Evolutionary conservation across 768 basidiomycete genomes (phyloP).

Genomic region (Tylopilus subfusipes): DNA sequence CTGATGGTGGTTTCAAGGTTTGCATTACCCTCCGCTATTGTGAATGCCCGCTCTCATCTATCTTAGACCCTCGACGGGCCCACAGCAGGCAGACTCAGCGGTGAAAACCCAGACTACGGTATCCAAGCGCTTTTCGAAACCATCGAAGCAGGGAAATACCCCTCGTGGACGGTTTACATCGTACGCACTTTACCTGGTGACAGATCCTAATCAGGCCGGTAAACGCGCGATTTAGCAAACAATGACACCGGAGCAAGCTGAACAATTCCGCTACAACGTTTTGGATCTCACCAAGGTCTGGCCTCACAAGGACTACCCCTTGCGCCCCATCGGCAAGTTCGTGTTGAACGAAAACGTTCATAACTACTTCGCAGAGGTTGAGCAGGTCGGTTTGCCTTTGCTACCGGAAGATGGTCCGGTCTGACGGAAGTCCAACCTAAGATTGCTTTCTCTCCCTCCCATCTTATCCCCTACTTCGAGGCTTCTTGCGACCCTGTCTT

Average conservation of each 20-base stretch:
- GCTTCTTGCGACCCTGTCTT: slow-evolving; percentile 89
- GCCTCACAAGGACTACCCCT: slow-evolving; percentile 85
- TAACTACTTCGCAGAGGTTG: slow-evolving; percentile 94
- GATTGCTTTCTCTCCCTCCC: slow-evolving; percentile 85
- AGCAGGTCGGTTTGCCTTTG: slow-evolving; percentile 61
- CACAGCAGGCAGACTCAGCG: slow-evolving; percentile 62
- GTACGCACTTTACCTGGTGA: slow-evolving; percentile 38
- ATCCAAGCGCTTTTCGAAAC: slow-evolving; percentile 73
- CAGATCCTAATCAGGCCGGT: background rate
- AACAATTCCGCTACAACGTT: slow-evolving; percentile 85
- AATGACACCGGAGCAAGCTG: slow-evolving; percentile 90
- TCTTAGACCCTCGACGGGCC: slow-evolving; percentile 65
- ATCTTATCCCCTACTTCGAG: slow-evolving; percentile 85
- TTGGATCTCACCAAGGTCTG: slow-evolving; percentile 91
- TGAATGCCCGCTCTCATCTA: slow-evolving; percentile 1
- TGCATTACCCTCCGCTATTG: background rate
- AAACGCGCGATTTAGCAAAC: slow-evolving; percentile 58
- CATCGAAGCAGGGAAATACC: slow-evolving; percentile 78
- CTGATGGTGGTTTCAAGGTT: slow-evolving; percentile 81
- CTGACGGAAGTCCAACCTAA: slow-evolving; percentile 22
- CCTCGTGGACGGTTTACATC: slow-evolving; percentile 85
- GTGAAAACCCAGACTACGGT: slow-evolving; percentile 82
- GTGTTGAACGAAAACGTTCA: slow-evolving; percentile 73
- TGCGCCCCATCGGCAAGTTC: slow-evolving; percentile 83
- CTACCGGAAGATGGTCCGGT: slow-evolving; percentile 14